These are phyloP conservation scores for Phytophthora chlamydospora DNA, from an alignment of 352 stramenopile genomes.

Conservation along the genomic window DNA sequence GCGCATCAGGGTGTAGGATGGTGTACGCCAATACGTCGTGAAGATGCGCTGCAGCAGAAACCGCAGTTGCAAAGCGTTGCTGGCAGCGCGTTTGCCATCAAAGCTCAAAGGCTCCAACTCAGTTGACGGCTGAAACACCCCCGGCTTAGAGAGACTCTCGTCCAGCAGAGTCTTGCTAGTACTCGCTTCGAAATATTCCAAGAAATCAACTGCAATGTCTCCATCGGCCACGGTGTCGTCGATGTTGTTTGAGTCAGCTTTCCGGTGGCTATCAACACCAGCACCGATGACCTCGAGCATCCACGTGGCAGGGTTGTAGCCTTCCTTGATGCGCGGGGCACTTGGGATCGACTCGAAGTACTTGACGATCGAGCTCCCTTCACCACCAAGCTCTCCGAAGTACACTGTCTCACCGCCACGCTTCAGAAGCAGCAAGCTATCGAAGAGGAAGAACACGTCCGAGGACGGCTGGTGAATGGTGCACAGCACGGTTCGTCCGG, in stretches of 20 bases:
- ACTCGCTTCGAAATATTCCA: constrained; percentile 4
- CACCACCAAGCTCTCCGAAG: constrained; percentile 48
- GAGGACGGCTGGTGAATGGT: constrained; percentile 92
- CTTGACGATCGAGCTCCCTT: constrained; percentile 39
- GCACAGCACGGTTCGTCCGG: constrained; percentile 81
- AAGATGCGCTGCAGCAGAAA: constrained; percentile 3
- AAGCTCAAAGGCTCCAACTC: neutral
- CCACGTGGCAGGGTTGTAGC: constrained; percentile 75
- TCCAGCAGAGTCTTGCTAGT: constrained; percentile 1
- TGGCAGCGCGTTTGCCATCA: neutral
- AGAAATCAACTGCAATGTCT: too few species aligned
- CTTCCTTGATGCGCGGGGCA: constrained; percentile 47
- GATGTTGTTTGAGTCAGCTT: too few species aligned
- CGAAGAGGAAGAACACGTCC: constrained; percentile 91
- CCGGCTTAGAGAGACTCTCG: neutral
- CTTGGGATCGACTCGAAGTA: constrained; percentile 77
- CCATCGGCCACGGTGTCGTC: too few species aligned
- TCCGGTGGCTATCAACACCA: too few species aligned
- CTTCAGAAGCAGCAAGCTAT: constrained; percentile 87
- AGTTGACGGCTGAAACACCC: neutral
- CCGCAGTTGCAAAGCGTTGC: neutral
- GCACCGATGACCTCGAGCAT: constrained; percentile 73
- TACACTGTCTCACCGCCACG: constrained; percentile 62
- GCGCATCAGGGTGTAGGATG: constrained; percentile 87
- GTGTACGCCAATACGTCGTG: too few species aligned